These are phyloP conservation scores for Symbiodinium pilosum DNA, from an alignment of 73 alveolate genomes.

Conservation along the genomic window DNA sequence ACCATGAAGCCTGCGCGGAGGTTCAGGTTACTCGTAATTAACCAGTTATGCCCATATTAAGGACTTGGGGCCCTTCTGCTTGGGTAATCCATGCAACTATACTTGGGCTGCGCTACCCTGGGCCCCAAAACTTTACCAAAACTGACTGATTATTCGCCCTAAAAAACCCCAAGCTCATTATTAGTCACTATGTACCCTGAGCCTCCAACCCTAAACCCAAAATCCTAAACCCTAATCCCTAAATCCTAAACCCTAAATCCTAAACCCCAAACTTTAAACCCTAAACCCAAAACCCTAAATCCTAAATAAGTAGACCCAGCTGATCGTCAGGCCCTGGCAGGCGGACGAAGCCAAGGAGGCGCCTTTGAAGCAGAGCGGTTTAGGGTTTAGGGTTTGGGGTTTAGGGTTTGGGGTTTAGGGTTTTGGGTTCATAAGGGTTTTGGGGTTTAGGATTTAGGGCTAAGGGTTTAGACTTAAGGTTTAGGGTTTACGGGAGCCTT, in stretches of 20 bases:
- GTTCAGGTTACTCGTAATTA: no score
- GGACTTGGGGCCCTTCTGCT: no score
- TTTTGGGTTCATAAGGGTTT: neutral
- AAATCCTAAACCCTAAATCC: neutral
- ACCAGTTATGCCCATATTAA: no score
- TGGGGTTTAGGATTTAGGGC: neutral
- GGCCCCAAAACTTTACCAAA: neutral
- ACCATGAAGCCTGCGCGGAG: no score
- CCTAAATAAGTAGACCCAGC: no score
- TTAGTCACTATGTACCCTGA: neutral
- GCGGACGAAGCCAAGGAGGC: constrained; percentile 21
- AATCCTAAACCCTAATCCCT: neutral
- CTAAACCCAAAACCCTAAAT: neutral
- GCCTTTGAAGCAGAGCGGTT: neutral
- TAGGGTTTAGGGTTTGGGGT: neutral
- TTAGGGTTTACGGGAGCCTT: no score
- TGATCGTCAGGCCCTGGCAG: constrained; percentile 89
- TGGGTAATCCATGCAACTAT: no score
- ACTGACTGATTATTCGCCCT: neutral
- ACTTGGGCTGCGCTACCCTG: no score
- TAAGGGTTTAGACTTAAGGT: neutral
- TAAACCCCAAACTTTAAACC: neutral
- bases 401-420: no score
- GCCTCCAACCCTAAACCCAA: neutral
- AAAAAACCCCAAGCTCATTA: neutral